Evolutionary conservation across 345 rosid genomes (phyloP).

Genomic region (Eucalyptus pauciflora): DNA sequence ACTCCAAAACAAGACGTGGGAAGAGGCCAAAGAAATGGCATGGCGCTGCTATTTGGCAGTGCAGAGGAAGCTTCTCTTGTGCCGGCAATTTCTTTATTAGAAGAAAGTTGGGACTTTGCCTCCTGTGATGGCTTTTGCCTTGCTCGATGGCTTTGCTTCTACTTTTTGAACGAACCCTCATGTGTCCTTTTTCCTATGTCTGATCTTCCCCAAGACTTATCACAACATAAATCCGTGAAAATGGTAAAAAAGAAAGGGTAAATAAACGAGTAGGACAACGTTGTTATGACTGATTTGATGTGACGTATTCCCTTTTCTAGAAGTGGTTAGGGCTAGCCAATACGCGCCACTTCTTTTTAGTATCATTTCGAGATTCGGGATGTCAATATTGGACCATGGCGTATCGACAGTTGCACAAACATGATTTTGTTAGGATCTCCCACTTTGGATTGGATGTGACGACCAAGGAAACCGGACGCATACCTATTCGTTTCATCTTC

Average conservation of each 20-base stretch:
- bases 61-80: background rate
- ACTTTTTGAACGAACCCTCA: background rate
- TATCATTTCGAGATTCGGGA: rapidly evolving
- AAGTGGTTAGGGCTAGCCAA: background rate
- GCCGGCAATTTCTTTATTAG: background rate
- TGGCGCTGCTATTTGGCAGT: background rate
- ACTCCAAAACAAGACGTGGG: background rate
- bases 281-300: background rate
- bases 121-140: background rate
- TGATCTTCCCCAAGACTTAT: background rate
- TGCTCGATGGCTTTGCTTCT: background rate
- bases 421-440: background rate
- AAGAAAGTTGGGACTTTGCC: background rate
- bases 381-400: background rate
- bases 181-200: background rate
- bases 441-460: too few relatives aligned
- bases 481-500: background rate
- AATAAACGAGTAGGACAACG: background rate
- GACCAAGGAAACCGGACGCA: background rate
- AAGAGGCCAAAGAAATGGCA: background rate
- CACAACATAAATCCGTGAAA: background rate
- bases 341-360: background rate
- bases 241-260: background rate
- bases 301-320: background rate
- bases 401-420: background rate